Evolutionary conservation across 225 moss, liverwort and hornwort species (phyloP).

Genomic region (Rhytidiadelphus loreus): DNA sequence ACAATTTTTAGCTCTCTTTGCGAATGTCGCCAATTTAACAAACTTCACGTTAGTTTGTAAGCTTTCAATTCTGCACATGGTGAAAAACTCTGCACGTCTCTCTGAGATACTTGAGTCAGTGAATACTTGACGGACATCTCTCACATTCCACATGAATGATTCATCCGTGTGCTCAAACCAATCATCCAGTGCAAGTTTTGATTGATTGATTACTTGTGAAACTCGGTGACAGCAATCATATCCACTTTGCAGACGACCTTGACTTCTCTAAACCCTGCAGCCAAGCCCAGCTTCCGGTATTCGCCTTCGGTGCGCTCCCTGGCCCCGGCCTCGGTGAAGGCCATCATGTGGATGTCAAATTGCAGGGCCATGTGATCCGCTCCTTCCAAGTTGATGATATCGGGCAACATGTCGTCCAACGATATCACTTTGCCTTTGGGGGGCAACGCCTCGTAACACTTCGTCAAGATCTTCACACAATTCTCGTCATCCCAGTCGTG

Average conservation of each 20-base stretch:
- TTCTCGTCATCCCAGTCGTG: conserved; percentile 22
- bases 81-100: background rate
- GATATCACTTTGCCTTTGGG: background rate
- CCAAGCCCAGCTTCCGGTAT: background rate
- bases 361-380: background rate
- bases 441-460: background rate
- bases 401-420: background rate
- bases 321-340: background rate
- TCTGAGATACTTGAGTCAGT: too few species aligned
- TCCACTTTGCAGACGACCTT: background rate
- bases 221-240: background rate
- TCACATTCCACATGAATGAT: background rate
- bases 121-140: background rate
- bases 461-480: conserved; percentile 13
- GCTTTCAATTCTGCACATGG: background rate
- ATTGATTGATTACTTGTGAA: background rate
- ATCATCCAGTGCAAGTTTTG: background rate
- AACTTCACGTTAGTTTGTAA: too few species aligned
- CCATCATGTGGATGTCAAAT: background rate
- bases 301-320: background rate
- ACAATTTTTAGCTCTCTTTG: too few species aligned
- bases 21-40: too few species aligned
- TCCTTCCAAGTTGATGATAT: background rate
- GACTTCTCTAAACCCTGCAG: conserved; percentile 2
- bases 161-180: background rate